Evolutionary conservation across 176 grass and related monocot genomes (phyloP).

Genomic region (Eragrostis nindensis): DNA sequence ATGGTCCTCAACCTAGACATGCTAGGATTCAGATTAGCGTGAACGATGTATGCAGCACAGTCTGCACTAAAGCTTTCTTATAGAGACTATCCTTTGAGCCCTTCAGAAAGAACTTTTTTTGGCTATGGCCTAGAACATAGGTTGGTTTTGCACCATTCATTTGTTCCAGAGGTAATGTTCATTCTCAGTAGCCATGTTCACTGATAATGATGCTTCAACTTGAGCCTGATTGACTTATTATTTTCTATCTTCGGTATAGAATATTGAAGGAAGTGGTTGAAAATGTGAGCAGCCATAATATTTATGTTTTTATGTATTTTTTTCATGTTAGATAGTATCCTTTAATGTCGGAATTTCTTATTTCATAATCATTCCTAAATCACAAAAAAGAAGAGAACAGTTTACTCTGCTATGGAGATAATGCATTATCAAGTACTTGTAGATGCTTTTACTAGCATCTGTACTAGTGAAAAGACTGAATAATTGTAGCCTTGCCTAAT

Average conservation of each 20-base stretch:
- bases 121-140: slow-evolving; percentile 6
- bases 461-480: background rate
- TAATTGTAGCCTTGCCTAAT: background rate
- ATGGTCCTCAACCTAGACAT: background rate
- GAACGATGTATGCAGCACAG: background rate
- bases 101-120: background rate
- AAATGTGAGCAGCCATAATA: background rate
- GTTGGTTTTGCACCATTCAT: background rate
- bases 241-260: background rate
- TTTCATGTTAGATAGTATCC: background rate
- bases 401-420: no score
- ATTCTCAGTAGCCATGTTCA: background rate
- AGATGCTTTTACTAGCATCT: background rate
- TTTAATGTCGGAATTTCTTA: background rate
- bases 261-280: background rate
- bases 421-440: background rate
- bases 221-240: slow-evolving; percentile 13
- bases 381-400: no score
- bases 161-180: background rate
- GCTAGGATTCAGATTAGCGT: background rate
- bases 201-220: slow-evolving; percentile 16
- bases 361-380: no score
- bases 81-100: background rate
- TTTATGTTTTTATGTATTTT: slow-evolving; percentile 1
- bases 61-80: background rate